Evolutionary conservation across 768 basidiomycete species (phyloP).

Genomic region (Imleria badia): DNA sequence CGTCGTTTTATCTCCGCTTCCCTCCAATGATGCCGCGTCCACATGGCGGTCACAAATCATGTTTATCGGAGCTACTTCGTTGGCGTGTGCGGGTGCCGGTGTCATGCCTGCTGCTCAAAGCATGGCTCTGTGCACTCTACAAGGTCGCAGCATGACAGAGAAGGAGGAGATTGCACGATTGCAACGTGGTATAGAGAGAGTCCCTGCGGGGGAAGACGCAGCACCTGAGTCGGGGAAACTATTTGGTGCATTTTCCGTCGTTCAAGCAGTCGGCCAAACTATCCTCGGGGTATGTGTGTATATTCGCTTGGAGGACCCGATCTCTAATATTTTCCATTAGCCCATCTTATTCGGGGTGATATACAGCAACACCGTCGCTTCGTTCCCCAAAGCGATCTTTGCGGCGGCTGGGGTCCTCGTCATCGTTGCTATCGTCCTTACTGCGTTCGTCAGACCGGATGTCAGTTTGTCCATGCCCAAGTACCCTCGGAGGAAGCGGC

Average conservation of each 20-base stretch:
- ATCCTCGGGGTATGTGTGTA: conserved; percentile 44
- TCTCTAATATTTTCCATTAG: conserved; percentile 36
- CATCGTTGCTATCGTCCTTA: conserved; percentile 45
- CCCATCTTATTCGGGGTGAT: conserved; percentile 67
- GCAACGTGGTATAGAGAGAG: conserved; percentile 1
- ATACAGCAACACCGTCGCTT: conserved; percentile 62
- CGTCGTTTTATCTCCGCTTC: conserved; percentile 52
- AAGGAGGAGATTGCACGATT: conserved; percentile 37
- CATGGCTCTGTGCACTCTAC: conserved; percentile 69
- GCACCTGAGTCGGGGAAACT: conserved; percentile 51
- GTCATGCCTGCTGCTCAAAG: conserved; percentile 69
- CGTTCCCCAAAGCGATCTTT: conserved; percentile 70
- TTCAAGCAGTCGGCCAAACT: conserved; percentile 65
- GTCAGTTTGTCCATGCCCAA: conserved; percentile 21
- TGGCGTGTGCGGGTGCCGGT: conserved; percentile 67
- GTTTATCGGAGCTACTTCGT: conserved; percentile 59
- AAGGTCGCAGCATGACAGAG: conserved; percentile 28
- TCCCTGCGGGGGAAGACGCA: conserved; percentile 21
- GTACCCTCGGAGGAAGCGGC: conserved; percentile 9
- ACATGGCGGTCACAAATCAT: conserved; percentile 36
- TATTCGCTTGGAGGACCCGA: conserved; percentile 7
- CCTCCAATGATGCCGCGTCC: conserved; percentile 31
- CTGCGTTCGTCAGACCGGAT: conserved; percentile 42
- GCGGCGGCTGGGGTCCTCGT: conserved; percentile 57
- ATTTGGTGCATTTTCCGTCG: conserved; percentile 70